Evolutionary conservation across 805 yeast genomes (phyloP).

Genomic region (Metschnikowia hibisci): DNA sequence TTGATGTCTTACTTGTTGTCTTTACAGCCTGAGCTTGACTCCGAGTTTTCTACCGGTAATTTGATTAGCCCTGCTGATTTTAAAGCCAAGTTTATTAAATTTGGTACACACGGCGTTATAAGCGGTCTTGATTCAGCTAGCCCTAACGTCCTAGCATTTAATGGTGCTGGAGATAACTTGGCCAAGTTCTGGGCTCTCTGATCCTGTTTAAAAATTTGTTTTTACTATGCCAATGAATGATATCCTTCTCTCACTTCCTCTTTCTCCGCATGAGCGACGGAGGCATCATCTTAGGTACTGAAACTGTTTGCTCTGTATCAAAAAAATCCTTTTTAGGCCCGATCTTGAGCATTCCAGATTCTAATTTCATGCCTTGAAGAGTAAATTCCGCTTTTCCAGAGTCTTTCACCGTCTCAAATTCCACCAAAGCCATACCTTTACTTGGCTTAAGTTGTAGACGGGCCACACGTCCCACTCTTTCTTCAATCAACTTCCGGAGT

Average conservation of each 20-base stretch:
- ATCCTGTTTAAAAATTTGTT: background rate
- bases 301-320: slow-evolving; percentile 2
- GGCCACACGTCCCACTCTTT: slow-evolving; percentile 30
- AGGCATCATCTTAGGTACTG: slow-evolving; percentile 16
- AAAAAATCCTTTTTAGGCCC: slow-evolving; percentile 14
- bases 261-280: slow-evolving; percentile 16
- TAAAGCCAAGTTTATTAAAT: slow-evolving; percentile 37
- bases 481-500: slow-evolving; percentile 25
- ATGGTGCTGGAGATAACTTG: slow-evolving; percentile 22
- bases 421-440: slow-evolving; percentile 46
- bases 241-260: background rate
- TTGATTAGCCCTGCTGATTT: slow-evolving; percentile 46
- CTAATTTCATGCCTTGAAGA: slow-evolving; percentile 37
- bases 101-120: slow-evolving; percentile 47
- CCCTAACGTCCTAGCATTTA: slow-evolving; percentile 54
- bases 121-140: slow-evolving; percentile 47
- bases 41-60: slow-evolving; percentile 27
- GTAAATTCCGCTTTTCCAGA: slow-evolving; percentile 52
- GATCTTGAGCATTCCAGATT: slow-evolving; percentile 22
- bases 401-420: slow-evolving; percentile 36
- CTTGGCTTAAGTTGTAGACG: slow-evolving; percentile 46
- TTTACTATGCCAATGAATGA: background rate
- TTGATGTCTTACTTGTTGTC: slow-evolving; percentile 49
- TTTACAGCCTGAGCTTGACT: slow-evolving; percentile 17
- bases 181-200: slow-evolving; percentile 16